Conservation (phyloP, 805 yeast species). For the Myxozyma nipponensis region DNA sequence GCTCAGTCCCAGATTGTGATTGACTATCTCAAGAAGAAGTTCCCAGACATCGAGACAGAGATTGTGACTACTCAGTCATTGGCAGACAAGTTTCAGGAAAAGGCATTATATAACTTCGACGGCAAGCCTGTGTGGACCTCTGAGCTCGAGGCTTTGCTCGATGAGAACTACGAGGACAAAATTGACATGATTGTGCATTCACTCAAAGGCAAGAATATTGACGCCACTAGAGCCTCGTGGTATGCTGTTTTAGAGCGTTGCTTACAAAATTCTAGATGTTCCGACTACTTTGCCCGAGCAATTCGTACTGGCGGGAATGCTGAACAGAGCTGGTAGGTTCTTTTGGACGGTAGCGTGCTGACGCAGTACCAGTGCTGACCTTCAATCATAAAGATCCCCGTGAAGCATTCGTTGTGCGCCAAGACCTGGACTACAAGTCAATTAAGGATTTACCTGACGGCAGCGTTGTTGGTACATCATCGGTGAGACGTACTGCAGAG, state of each 20-base stretch:
- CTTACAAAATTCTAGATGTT: constrained; percentile 34
- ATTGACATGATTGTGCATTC: constrained; percentile 91
- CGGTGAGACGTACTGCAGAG: constrained; percentile 91
- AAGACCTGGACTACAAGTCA: constrained; percentile 56
- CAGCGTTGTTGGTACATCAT: constrained; percentile 88
- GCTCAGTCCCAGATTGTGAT: constrained; percentile 77
- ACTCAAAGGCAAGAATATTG: constrained; percentile 60
- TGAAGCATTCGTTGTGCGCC: constrained; percentile 80
- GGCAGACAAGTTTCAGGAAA: constrained; percentile 82
- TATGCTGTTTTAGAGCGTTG: background rate
- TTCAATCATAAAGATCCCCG: constrained; percentile 52
- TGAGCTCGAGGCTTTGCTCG: constrained; percentile 77
- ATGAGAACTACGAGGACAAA: constrained; percentile 54
- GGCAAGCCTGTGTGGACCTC: constrained; percentile 97
- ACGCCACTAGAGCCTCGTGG: background rate
- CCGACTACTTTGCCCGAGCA: constrained; percentile 90
- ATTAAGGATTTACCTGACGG: constrained; percentile 79
- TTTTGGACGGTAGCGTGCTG: background rate
- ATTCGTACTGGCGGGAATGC: constrained; percentile 82
- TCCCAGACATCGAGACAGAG: constrained; percentile 67
- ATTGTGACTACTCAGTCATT: constrained; percentile 77
- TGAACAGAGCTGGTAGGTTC: constrained; percentile 55
- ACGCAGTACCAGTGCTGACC: background rate
- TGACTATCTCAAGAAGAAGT: constrained; percentile 51
- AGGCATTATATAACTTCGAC: constrained; percentile 89